Evolutionary conservation across 106 monocot species (phyloP).

Genomic region (Narthecium ossifragum): DNA sequence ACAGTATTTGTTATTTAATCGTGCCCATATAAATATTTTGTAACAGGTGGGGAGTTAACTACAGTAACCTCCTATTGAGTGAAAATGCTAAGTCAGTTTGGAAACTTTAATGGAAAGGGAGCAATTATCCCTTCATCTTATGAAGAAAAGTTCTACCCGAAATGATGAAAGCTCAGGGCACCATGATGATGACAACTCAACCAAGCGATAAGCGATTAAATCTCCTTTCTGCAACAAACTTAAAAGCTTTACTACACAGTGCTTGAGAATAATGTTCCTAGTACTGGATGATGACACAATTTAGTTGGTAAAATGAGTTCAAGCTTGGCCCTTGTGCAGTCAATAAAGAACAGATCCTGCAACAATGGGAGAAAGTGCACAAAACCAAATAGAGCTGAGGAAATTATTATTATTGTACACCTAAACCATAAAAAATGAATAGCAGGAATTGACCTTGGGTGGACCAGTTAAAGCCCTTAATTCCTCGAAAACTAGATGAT

Average conservation of each 20-base stretch:
- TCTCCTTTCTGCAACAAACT: slow-evolving; percentile 67
- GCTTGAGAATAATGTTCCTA: not conserved
- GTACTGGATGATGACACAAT: too few species aligned
- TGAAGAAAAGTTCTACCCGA: slow-evolving; percentile 42
- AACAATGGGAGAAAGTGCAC: too few species aligned
- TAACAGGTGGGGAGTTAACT: too few species aligned
- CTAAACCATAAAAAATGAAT: too few species aligned
- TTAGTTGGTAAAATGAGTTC: too few species aligned
- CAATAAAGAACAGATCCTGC: too few species aligned
- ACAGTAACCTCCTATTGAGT: too few species aligned
- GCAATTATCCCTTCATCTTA: not conserved
- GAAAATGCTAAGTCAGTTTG: too few species aligned
- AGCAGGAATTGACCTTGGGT: slow-evolving; percentile 56
- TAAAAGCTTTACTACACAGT: not conserved
- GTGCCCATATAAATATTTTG: not conserved
- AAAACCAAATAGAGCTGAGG: too few species aligned
- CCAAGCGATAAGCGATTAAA: slow-evolving; percentile 68
- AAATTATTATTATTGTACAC: too few species aligned
- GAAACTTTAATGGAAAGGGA: too few species aligned
- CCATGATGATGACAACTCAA: slow-evolving; percentile 88
- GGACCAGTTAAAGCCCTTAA: slow-evolving; percentile 41
- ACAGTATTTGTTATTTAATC: not conserved
- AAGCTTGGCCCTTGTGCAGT: too few species aligned
- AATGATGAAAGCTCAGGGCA: slow-evolving; percentile 88
- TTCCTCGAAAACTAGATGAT: slow-evolving; percentile 44